Conservation (phyloP, 352 stramenopile species). For the Globisporangium megalacanthum region DNA sequence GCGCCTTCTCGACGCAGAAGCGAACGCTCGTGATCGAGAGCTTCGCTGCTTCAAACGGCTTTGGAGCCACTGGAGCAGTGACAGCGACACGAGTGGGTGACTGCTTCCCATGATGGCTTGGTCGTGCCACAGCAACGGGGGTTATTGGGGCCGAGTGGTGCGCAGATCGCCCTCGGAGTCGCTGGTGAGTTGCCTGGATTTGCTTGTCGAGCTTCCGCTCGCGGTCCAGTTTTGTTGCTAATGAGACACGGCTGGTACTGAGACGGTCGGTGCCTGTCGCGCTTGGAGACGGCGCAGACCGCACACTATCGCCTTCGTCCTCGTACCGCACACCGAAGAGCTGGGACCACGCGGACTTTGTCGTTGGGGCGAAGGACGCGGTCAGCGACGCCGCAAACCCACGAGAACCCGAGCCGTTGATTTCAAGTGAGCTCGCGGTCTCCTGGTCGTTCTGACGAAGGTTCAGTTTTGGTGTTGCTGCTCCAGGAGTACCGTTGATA, state of each 20-base stretch:
- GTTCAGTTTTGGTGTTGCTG: neutral
- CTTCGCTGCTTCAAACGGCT: conserved; percentile 33
- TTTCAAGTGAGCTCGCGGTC: neutral
- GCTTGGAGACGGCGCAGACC: neutral
- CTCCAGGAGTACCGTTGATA: neutral
- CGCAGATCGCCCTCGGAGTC: conserved; percentile 20
- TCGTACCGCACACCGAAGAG: conserved; percentile 61
- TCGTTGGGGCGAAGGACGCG: conserved; percentile 28
- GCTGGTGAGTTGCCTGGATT: conserved; percentile 29
- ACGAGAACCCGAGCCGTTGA: neutral
- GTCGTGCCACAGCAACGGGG: conserved; percentile 1
- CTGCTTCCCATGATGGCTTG: neutral
- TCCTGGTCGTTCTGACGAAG: neutral
- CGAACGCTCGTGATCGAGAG: conserved; percentile 45
- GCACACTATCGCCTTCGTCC: conserved; percentile 16
- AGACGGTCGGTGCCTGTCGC: neutral
- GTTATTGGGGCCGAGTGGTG: conserved; percentile 1
- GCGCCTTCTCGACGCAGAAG: conserved; percentile 48
- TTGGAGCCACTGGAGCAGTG: neutral
- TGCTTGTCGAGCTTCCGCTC: conserved; percentile 40
- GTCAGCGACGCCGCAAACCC: conserved; percentile 17
- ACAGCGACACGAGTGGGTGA: neutral
- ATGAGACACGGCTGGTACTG: conserved; percentile 6
- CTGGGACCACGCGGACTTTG: conserved; percentile 35
- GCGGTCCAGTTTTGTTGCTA: conserved; percentile 30